Evolutionary conservation across 2,329 filamentous ascomycete genomes (phyloP).

Genomic region (Aspergillus sp.): DNA sequence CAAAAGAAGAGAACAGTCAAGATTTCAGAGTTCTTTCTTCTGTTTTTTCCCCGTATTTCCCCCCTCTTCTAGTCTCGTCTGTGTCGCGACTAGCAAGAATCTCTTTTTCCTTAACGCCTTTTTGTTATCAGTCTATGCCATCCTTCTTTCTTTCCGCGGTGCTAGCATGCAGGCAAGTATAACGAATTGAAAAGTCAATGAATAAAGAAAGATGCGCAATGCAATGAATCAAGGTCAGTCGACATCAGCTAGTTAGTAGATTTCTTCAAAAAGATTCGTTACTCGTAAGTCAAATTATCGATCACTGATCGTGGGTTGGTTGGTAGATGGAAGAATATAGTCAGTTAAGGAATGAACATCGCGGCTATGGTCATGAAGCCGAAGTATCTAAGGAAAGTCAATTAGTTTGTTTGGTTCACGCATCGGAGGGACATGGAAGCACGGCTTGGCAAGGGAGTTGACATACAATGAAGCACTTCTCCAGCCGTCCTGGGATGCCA

Average conservation of each 20-base stretch:
- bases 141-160: background rate
- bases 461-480: slow-evolving; percentile 40
- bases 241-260: background rate
- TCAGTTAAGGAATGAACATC: slow-evolving; percentile 35
- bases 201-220: background rate
- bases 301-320: background rate
- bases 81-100: background rate
- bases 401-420: background rate
- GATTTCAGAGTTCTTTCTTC: background rate
- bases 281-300: background rate
- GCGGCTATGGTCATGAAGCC: slow-evolving; percentile 40
- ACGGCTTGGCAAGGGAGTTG: background rate
- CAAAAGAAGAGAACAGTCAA: background rate
- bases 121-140: background rate
- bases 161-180: background rate
- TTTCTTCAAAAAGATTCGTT: background rate
- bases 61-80: background rate
- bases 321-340: background rate
- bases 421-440: background rate
- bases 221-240: background rate
- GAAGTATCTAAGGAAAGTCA: slow-evolving; percentile 33
- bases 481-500: slow-evolving; percentile 42
- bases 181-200: background rate
- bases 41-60: background rate
- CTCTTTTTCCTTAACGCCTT: background rate